Conservation (phyloP, 2,329 filamentous ascomycete species). For the Cryoendolithus antarcticus region DNA sequence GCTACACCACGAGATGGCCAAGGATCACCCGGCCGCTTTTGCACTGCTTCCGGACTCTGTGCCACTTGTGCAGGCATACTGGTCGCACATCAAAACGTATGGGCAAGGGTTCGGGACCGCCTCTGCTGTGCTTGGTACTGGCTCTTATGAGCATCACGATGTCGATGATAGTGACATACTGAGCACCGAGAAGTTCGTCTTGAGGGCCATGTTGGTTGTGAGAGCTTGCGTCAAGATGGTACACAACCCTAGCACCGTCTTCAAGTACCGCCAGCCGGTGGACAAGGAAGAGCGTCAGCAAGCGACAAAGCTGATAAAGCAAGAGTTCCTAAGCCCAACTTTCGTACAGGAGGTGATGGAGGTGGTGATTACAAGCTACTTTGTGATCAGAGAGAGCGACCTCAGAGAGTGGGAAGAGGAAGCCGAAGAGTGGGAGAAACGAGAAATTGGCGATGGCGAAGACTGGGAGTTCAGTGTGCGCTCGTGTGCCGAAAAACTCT, state of each 20-base stretch:
- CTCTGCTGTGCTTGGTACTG: slow-evolving; percentile 17
- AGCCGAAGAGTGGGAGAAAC: slow-evolving; percentile 88
- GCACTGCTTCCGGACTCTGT: slow-evolving; percentile 69
- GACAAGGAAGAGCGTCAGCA: slow-evolving; percentile 64
- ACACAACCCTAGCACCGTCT: slow-evolving; percentile 66
- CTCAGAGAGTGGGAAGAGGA: slow-evolving; percentile 88
- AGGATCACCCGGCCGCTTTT: slow-evolving; percentile 69
- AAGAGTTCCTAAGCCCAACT: slow-evolving; percentile 60
- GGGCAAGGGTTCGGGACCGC: slow-evolving; percentile 57
- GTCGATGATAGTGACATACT: slow-evolving; percentile 25
- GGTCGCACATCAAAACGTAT: slow-evolving; percentile 66
- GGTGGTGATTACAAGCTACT: slow-evolving; percentile 72
- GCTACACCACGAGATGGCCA: slow-evolving; percentile 77
- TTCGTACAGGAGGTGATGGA: slow-evolving; percentile 75
- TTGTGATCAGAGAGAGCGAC: slow-evolving; percentile 75
- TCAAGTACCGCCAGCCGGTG: slow-evolving; percentile 66
- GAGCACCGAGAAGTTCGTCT: slow-evolving; percentile 56
- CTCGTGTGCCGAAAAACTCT: slow-evolving; percentile 85
- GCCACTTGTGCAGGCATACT: slow-evolving; percentile 68
- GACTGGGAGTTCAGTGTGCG: slow-evolving; percentile 88
- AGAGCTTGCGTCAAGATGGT: slow-evolving; percentile 76
- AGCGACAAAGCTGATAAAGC: slow-evolving; percentile 58
- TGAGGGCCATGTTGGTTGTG: slow-evolving; percentile 73
- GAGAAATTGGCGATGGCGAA: slow-evolving; percentile 71
- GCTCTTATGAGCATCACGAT: slow-evolving; percentile 17